Conservation (phyloP, 208 protist species). For the Acanthamoeba rhysodes region DNA sequence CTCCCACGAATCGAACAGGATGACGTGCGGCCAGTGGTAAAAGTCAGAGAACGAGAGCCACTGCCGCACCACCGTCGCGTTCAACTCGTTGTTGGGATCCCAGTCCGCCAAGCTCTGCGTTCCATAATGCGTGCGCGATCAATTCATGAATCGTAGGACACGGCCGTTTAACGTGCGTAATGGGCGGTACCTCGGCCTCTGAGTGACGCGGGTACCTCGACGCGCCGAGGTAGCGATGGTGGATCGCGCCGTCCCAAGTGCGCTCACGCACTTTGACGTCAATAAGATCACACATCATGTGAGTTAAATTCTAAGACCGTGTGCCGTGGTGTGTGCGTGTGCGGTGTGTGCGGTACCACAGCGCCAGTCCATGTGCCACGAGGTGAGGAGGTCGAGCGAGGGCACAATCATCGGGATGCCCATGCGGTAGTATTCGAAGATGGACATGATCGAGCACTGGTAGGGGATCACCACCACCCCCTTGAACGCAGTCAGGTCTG, state of each 20-base stretch:
- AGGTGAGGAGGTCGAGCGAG: conserved; percentile 75
- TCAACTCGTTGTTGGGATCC: conserved; percentile 79
- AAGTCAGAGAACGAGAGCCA: conserved; percentile 79
- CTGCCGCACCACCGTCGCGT: conserved; percentile 32
- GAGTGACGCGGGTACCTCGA: not conserved
- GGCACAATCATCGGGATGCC: conserved; percentile 79
- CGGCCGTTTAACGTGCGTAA: no score
- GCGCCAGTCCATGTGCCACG: conserved; percentile 64
- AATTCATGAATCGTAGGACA: no score
- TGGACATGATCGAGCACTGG: conserved; percentile 81
- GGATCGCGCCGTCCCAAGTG: not conserved
- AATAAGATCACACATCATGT: not conserved
- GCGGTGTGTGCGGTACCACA: not conserved
- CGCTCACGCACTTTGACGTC: not conserved
- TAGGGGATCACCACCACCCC: conserved; percentile 79
- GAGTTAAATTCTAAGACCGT: not conserved
- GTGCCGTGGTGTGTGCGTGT: not conserved
- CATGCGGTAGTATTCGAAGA: conserved; percentile 83
- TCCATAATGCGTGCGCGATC: no score
- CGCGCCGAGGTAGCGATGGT: not conserved
- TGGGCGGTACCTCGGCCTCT: not conserved
- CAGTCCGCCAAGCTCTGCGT: not conserved
- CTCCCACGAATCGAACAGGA: conserved; percentile 58
- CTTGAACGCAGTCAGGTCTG: conserved; percentile 7
- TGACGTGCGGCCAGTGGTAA: conserved; percentile 80